Percentiles rank a stretch among this genome's conserved stretches.
Evolutionary conservation across 495 filamentous ascomycete genomes (phyloP).

Genomic region (Rhypophila decipiens): DNA sequence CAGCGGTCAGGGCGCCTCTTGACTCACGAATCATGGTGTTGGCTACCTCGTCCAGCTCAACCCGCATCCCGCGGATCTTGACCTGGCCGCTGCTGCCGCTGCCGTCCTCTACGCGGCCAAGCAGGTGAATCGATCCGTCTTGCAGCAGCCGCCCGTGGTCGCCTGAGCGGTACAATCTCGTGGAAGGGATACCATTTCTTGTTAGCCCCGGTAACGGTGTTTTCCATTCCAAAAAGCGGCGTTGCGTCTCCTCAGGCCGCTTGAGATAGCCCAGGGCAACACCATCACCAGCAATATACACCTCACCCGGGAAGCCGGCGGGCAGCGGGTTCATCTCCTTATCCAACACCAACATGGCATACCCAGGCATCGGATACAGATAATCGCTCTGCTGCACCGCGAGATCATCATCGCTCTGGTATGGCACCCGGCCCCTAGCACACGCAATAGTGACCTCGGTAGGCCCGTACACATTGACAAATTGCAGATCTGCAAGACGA

Average conservation of each 20-base stretch:
- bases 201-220: neutral
- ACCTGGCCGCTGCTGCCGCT: constrained; percentile 34
- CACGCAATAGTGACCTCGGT: constrained; percentile 8
- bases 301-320: constrained; percentile 17
- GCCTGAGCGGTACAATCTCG: neutral
- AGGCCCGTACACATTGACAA: constrained; percentile 18
- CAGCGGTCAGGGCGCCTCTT: neutral
- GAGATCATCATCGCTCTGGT: neutral
- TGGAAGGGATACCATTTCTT: neutral
- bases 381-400: neutral
- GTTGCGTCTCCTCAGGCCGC: constrained; percentile 4
- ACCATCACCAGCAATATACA: constrained; percentile 23
- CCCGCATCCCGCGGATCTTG: constrained; percentile 46
- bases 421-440: neutral
- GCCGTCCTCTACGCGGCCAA: constrained; percentile 37
- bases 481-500: constrained; percentile 2
- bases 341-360: constrained; percentile 33
- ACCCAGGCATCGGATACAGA: constrained; percentile 14
- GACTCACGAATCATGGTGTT: neutral
- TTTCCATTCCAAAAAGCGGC: constrained; percentile 18
- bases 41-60: constrained; percentile 40
- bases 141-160: neutral
- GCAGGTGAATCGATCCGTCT: neutral
- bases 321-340: constrained; percentile 30
- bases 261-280: constrained; percentile 20